Evolutionary conservation across 345 rosid genomes (phyloP).

Genomic region (Rhizophora apiculata): DNA sequence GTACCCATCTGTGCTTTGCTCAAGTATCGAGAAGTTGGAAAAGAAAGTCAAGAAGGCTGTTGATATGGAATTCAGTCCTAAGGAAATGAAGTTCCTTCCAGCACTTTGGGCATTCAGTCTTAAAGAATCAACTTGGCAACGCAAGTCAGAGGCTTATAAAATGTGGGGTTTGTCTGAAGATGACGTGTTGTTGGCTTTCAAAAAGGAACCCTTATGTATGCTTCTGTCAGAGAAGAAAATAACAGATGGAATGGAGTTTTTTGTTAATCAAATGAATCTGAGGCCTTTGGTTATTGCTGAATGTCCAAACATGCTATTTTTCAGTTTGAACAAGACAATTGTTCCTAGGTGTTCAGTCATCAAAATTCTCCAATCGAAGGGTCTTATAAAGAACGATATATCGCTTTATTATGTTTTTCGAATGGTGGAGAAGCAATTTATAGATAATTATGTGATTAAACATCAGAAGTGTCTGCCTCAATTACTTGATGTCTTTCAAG

Average conservation of each 20-base stretch:
- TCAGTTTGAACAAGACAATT: slow-evolving; percentile 24
- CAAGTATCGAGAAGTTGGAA: too few species aligned
- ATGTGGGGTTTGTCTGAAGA: too few species aligned
- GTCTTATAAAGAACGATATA: background rate
- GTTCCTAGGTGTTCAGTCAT: slow-evolving; percentile 11
- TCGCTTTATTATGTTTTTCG: background rate
- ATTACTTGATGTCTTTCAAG: background rate
- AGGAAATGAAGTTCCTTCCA: too few species aligned
- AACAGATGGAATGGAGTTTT: slow-evolving; percentile 16
- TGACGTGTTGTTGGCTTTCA: slow-evolving; percentile 1
- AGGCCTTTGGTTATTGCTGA: background rate
- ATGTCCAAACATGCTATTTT: background rate
- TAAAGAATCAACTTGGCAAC: too few species aligned
- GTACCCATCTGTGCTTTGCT: too few species aligned
- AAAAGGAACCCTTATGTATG: slow-evolving; percentile 8
- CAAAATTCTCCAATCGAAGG: background rate
- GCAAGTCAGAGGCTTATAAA: too few species aligned
- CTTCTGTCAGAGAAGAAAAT: slow-evolving; percentile 17
- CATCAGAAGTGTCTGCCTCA: background rate
- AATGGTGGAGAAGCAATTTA: background rate
- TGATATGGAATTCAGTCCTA: too few species aligned
- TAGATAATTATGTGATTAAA: background rate
- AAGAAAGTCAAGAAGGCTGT: too few species aligned
- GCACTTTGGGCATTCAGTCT: too few species aligned
- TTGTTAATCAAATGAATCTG: slow-evolving; percentile 26